Evolutionary conservation across 768 basidiomycete genomes (phyloP), one percentile per base, ranked within the genome.

Genomic region (Lactarius hengduanensis): DNA sequence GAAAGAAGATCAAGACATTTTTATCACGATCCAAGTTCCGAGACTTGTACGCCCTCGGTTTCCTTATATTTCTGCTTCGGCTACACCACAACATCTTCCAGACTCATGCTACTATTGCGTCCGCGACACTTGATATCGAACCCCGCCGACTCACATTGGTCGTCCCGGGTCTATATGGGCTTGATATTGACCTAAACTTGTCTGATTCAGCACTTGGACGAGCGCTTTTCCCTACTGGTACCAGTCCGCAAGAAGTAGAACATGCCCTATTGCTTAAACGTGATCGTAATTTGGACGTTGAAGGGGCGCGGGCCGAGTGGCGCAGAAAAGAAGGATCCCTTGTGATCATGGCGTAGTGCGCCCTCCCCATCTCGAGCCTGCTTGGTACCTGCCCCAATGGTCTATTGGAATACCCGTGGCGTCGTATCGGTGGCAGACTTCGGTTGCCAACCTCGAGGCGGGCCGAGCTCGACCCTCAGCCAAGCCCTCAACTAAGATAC

Each of bases 241-340:
- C 64, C 7, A 65, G 34, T 18, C 71, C 73, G 57, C 53, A 61
- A 32, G 70, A 70, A 40, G 58, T 73, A 63, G 69, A 75, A 65
- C 70, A 80, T 67, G 73, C 76, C 72, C 72, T 89, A 59, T 75
- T 73, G 64, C 78, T 91, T 43, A 89, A 89, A 71, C 80, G 84
- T 53, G 80, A 83, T 71, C 78, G 85, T 6, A 79, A 80, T 45
- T 79, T 91, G 18, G 80, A 89, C 64, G 83, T 90, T 0, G 87
- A 90, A 28, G 74, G 71, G 2, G 89, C 89, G 0, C 77, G 73
- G 56, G 89, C 88, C 8, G 86, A 90, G 73, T 92, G 91, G 90
- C 80, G 78, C 40, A 80, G 90, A 26, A 82, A 77, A 7, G 83
- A 87, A 56, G 79, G 77, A 9, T 67, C 76, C 55, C 73, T 92